Percentiles rank a stretch among this genome's conserved stretches.
Evolutionary conservation across 306 rosid species (phyloP).

Genomic region (Glycine soja): DNA sequence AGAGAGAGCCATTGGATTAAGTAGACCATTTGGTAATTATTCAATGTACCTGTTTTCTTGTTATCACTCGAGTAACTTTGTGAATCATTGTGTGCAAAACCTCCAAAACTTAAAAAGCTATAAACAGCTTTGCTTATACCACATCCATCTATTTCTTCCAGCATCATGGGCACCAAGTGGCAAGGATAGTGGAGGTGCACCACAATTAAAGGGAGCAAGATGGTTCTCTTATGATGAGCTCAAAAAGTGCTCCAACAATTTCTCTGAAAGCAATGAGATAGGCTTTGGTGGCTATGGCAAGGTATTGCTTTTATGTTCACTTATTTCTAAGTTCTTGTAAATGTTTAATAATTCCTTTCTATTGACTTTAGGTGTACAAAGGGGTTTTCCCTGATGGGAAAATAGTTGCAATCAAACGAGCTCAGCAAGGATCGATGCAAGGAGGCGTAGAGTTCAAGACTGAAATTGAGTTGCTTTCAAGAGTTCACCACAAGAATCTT

Average conservation of each 20-base stretch:
- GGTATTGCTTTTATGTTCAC: constrained; percentile 55
- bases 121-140: constrained; percentile 29
- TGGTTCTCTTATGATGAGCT: constrained; percentile 98
- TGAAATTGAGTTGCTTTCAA: constrained; percentile 93
- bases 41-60: constrained; percentile 25
- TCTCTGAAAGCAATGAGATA: constrained; percentile 70
- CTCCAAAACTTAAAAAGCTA: constrained; percentile 6
- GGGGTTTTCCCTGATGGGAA: constrained; percentile 80
- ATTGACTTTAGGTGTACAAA: constrained; percentile 71
- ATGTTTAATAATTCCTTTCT: neutral
- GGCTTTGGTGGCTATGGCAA: constrained; percentile 98
- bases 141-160: constrained; percentile 49
- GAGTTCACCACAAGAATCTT: constrained; percentile 99
- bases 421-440: constrained; percentile 97
- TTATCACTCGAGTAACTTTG: constrained; percentile 17
- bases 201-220: constrained; percentile 97
- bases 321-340: constrained; percentile 6
- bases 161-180: constrained; percentile 98
- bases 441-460: constrained; percentile 95
- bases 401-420: constrained; percentile 87
- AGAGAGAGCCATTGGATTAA: constrained; percentile 84
- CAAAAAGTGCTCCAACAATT: constrained; percentile 73
- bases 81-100: neutral
- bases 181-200: constrained; percentile 92
- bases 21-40: constrained; percentile 83